Evolutionary conservation across 83 land plant species (phyloP).

Genomic region (Picea abies): DNA sequence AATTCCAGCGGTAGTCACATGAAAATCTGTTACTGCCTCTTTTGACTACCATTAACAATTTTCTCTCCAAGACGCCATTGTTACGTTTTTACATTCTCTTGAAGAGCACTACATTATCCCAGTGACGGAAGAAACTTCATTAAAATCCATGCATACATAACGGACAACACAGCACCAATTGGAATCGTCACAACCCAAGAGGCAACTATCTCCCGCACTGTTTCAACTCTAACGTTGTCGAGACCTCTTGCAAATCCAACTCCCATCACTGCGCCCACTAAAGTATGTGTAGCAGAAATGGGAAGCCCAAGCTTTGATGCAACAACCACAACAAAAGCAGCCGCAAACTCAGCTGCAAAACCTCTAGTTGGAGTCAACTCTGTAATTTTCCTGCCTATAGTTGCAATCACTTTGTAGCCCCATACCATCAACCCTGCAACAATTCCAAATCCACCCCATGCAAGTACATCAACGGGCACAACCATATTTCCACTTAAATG

Average conservation of each 20-base stretch:
- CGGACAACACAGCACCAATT: conserved; percentile 77
- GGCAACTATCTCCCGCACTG: conserved; percentile 82
- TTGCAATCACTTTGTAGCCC: conserved; percentile 98
- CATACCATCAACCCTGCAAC: conserved; percentile 94
- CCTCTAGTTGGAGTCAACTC: conserved; percentile 98
- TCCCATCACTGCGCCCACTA: conserved; percentile 99
- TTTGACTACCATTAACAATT: too few relatives aligned
- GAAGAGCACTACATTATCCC: too few relatives aligned
- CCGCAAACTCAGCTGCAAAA: conserved; percentile 99
- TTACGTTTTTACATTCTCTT: too few relatives aligned
- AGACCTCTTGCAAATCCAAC: conserved; percentile 98
- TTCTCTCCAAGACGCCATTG: too few relatives aligned
- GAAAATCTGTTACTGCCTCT: too few relatives aligned
- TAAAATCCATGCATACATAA: conserved; percentile 16
- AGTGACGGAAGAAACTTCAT: not conserved
- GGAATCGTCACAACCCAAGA: conserved; percentile 99
- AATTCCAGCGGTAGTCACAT: too few relatives aligned
- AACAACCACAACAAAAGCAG: conserved; percentile 89
- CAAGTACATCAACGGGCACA: conserved; percentile 85
- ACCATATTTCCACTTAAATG: conserved; percentile 46
- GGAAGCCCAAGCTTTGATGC: conserved; percentile 98
- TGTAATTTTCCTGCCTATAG: conserved; percentile 96
- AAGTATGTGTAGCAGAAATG: conserved; percentile 96
- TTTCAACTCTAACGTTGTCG: conserved; percentile 85
- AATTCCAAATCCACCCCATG: conserved; percentile 99